Percentiles rank a stretch among this genome's conserved stretches.
Conservation (phyloP, 495 filamentous ascomycete genomes). For the Hypoxylon cercidicola region DNA sequence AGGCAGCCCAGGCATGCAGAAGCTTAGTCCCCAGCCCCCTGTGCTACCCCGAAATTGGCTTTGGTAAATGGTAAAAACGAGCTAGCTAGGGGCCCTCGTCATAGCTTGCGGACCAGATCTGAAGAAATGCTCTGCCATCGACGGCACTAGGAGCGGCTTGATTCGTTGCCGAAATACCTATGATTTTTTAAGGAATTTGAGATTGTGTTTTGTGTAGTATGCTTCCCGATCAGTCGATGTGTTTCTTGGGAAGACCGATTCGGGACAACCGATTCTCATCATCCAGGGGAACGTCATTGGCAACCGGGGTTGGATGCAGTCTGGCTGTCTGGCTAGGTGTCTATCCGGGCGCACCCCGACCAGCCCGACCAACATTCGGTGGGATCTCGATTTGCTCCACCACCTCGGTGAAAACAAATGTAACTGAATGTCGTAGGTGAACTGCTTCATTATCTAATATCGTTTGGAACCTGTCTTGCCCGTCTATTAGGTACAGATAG, state of each 20-base stretch:
- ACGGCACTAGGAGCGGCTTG: not conserved
- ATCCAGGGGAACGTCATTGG: conserved; percentile 16
- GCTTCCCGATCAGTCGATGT: too few relatives aligned
- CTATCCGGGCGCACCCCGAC: not conserved
- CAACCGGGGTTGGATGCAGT: not conserved
- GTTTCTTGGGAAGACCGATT: not conserved
- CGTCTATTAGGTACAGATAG: too few relatives aligned
- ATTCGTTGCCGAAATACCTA: not conserved
- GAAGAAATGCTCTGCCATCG: conserved; percentile 20
- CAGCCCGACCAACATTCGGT: not conserved
- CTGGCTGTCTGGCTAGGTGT: too few relatives aligned
- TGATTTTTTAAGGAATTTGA: too few relatives aligned
- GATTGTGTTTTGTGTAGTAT: too few relatives aligned
- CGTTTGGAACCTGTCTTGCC: too few relatives aligned
- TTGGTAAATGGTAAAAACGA: not conserved
- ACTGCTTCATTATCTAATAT: conserved; percentile 8
- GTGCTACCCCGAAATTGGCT: conserved; percentile 10
- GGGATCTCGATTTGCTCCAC: conserved; percentile 22
- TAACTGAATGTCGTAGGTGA: conserved; percentile 9
- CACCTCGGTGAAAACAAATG: conserved; percentile 9
- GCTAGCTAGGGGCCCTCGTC: conserved; percentile 14
- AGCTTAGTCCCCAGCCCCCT: not conserved
- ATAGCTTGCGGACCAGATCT: conserved; percentile 14
- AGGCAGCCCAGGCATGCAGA: not conserved
- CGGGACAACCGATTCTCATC: not conserved